Conservation (phyloP, 1,284 basidiomycete species). For the Ustilago curta region DNA sequence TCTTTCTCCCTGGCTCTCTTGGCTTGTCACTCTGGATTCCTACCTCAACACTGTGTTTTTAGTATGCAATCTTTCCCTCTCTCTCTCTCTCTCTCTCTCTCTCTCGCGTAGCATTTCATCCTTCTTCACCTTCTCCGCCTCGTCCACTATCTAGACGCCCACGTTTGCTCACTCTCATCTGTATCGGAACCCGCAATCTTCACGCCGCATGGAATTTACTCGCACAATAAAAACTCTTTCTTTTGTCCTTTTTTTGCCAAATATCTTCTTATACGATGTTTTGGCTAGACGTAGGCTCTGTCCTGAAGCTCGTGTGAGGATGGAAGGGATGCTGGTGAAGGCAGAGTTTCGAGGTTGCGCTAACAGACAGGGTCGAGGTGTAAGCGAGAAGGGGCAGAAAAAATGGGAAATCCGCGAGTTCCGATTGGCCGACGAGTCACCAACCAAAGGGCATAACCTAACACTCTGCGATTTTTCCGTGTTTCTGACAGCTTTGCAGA, state of each 20-base stretch:
- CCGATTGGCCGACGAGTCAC: conserved; percentile 45
- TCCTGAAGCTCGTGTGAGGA: background rate
- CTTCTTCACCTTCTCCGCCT: background rate
- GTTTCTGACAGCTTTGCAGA: no score
- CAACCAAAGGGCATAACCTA: background rate
- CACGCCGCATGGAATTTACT: conserved; percentile 21
- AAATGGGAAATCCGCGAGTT: conserved; percentile 23
- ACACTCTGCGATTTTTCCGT: conserved; percentile 5
- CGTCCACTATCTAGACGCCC: conserved; percentile 21
- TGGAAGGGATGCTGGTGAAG: background rate
- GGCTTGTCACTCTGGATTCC: conserved; percentile 8
- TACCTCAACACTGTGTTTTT: conserved; percentile 39
- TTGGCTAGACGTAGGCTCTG: background rate
- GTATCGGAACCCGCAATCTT: conserved; percentile 31
- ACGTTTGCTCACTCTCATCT: conserved; percentile 3
- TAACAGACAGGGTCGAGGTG: background rate
- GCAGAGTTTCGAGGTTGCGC: background rate
- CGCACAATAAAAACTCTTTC: conserved; percentile 28
- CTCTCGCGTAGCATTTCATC: background rate
- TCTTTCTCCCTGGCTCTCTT: conserved; percentile 12
- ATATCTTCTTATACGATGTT: background rate
- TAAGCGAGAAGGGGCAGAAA: background rate
- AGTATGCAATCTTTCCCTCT: conserved; percentile 28
- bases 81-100: background rate
- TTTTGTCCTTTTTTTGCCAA: background rate